Percentiles rank a stretch among this genome's conserved stretches.
These are phyloP conservation scores for Cyclotella choctawhatcheeana DNA, from an alignment of 108 stramenopile genomes.

Conservation along the genomic window DNA sequence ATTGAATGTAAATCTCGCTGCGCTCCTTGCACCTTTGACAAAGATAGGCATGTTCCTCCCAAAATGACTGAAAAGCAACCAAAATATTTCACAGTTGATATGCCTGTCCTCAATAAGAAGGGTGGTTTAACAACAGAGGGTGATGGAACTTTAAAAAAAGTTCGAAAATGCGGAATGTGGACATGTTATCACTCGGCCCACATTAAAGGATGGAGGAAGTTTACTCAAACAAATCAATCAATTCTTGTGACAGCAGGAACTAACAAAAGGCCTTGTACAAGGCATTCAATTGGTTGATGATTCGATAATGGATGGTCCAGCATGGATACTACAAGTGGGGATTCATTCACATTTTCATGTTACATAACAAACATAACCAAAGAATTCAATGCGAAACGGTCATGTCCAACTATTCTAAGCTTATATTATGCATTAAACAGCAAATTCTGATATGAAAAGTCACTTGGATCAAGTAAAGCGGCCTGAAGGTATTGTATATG, in stretches of 20 bases:
- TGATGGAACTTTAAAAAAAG: conserved; percentile 3
- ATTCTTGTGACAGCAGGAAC: background rate
- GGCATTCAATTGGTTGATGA: background rate
- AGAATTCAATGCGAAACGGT: background rate
- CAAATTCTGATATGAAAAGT: background rate
- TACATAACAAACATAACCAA: background rate
- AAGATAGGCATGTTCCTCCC: no score
- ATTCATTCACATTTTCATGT: background rate
- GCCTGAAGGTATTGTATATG: background rate
- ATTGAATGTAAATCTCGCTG: no score
- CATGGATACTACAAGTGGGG: background rate
- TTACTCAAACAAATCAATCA: background rate
- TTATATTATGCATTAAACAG: background rate
- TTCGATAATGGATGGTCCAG: background rate
- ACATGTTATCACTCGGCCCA: conserved; percentile 3
- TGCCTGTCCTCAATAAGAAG: background rate
- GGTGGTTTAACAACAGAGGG: background rate
- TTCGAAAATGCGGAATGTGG: background rate
- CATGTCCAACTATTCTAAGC: background rate
- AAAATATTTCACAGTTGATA: background rate
- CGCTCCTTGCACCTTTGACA: no score
- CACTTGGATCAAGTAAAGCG: background rate
- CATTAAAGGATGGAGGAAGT: background rate
- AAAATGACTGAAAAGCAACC: background rate
- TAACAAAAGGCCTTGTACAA: background rate